Base-by-base conservation (phyloP, 768 basidiomycete species). In the Tubosaeta sp. region DNA sequence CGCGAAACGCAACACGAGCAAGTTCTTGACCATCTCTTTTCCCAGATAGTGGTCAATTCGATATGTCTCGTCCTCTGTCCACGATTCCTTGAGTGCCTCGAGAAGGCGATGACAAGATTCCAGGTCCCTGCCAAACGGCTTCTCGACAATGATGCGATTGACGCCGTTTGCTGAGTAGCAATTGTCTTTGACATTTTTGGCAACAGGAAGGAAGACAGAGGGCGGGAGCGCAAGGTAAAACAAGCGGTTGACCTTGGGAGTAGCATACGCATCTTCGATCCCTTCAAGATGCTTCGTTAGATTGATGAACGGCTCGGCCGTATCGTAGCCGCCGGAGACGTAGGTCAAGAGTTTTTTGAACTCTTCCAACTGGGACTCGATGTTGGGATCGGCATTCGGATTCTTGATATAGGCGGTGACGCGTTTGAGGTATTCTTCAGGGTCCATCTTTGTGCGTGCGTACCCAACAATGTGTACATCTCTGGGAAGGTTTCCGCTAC, bases 21-120 rank as follows among this genome's bases (percentile, higher is more conserved):
- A 69, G 71, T 98, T 99, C 79, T 99, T 99, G 66, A 97, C 91
- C 95, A 99, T 98, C 80, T 99, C 95, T 76, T 99, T 99, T 51
- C 95, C 95, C 47, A 99, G 86, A 70, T 99, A 99, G 68, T 99
- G 95, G 71, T 99, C 95, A 67, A 99, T 98, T 47, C 95, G 89
- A 83, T 90, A 99, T 10, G 94, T 98, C 76, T 99, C 96, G 25
- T 97, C 91, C 71, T 99, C 95, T 3, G 77, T 76, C 94, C 94
- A 99, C 54, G 90, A 83, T 58, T 83, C 66, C 73, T 92, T 94
- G 69, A 99, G 77, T 16, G 84, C 76, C 19, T 71, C 66, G 51
- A 97, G 80, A 51, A 99, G 84, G 54, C 81, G 78, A 44, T 87
- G 80, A 49, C 87, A 90, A 9, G 89, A 90, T 0, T 90, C 82